Percentiles rank a stretch among this genome's conserved stretches.
Conservation (phyloP, 2,329 filamentous ascomycete genomes). For the Phialophora chinensis region DNA sequence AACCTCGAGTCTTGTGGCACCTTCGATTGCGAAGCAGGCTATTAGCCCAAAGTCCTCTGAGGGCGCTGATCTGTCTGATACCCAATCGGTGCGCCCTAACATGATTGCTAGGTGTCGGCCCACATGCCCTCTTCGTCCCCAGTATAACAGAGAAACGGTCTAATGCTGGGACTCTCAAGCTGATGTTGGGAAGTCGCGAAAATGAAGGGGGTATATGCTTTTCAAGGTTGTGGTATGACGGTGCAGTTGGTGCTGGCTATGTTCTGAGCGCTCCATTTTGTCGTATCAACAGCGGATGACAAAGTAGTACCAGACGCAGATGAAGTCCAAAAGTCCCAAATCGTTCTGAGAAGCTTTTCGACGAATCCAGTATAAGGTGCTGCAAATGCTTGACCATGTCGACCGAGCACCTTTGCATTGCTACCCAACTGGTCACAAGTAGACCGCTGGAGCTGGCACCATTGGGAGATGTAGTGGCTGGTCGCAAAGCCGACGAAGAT, state of each 20-base stretch:
- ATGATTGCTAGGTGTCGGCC: neutral
- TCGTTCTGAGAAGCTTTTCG: neutral
- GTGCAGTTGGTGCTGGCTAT: neutral
- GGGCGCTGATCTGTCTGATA: neutral
- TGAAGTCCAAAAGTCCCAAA: neutral
- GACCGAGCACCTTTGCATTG: neutral
- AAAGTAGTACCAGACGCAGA: neutral
- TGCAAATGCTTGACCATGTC: neutral
- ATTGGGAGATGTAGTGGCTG: neutral
- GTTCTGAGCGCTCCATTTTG: neutral
- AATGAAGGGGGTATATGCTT: neutral
- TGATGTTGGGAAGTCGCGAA: neutral
- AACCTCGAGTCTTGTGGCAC: neutral
- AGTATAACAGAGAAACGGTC: neutral
- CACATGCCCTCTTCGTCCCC: neutral
- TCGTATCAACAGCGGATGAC: neutral
- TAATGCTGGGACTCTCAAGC: neutral
- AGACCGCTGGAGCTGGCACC: neutral
- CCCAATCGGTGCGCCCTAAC: neutral
- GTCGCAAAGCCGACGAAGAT: neutral
- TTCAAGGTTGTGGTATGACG: neutral
- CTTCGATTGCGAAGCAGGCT: neutral
- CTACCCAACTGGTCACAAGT: neutral
- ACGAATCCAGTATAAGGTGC: neutral
- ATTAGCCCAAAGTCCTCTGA: neutral